These are phyloP conservation scores for Geum urbanum DNA, from an alignment of 306 rosid genomes.

Conservation along the genomic window DNA sequence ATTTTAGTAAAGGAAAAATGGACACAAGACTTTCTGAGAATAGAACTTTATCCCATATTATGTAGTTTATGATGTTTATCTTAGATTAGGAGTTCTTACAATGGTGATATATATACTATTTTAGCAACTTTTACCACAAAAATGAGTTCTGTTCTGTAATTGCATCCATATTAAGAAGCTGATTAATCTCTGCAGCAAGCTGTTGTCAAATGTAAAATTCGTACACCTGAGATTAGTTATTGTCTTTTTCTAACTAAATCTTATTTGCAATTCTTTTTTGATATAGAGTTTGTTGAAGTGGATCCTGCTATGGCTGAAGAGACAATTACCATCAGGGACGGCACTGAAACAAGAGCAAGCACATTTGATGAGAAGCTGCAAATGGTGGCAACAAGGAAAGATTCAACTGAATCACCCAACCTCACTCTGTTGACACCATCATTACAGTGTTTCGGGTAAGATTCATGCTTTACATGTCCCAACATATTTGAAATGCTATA, in stretches of 20 bases:
- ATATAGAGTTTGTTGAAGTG: conserved; percentile 36
- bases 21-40: not conserved
- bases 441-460: conserved; percentile 50
- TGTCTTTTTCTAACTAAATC: not conserved
- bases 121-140: not conserved
- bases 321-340: conserved; percentile 16
- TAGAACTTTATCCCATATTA: not conserved
- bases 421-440: conserved; percentile 45
- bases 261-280: conserved; percentile 4
- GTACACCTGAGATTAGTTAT: not conserved
- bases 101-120: not conserved
- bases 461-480: not conserved
- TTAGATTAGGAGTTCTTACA: not conserved
- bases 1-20: not conserved
- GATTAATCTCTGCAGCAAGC: not conserved
- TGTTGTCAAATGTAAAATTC: not conserved
- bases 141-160: not conserved
- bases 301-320: conserved; percentile 28
- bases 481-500: not conserved
- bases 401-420: conserved; percentile 21
- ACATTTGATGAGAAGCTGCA: conserved; percentile 28
- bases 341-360: conserved; percentile 27
- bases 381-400: conserved; percentile 33
- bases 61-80: not conserved
- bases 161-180: not conserved